These are phyloP conservation scores for Pleurotus pulmonarius DNA, from an alignment of 768 basidiomycete genomes.

Conservation along the genomic window DNA sequence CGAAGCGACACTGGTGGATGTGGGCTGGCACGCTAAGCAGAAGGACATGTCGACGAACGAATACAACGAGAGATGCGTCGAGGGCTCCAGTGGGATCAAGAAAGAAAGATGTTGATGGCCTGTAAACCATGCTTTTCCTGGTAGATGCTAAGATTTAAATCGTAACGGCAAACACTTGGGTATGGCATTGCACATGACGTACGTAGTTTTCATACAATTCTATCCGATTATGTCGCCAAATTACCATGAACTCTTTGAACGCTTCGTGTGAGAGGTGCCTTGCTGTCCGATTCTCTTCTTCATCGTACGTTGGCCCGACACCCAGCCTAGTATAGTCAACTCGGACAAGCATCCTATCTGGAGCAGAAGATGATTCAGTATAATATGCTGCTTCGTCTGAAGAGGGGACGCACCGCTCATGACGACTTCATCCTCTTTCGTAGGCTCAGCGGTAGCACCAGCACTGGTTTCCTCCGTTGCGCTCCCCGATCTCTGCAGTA, in stretches of 20 bases:
- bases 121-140: slow-evolving; percentile 61
- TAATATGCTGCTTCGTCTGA: slow-evolving; percentile 3
- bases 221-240: slow-evolving; percentile 72
- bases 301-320: slow-evolving; percentile 56
- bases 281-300: slow-evolving; percentile 60
- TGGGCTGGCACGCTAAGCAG: slow-evolving; percentile 65
- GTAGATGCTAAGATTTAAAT: slow-evolving; percentile 35
- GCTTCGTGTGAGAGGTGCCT: slow-evolving; percentile 58
- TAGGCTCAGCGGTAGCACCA: slow-evolving; percentile 40
- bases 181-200: slow-evolving; percentile 17
- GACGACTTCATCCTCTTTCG: slow-evolving; percentile 31
- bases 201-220: slow-evolving; percentile 89
- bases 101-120: slow-evolving; percentile 79
- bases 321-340: slow-evolving; percentile 62
- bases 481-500: slow-evolving; percentile 58
- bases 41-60: slow-evolving; percentile 86
- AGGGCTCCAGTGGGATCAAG: slow-evolving; percentile 65
- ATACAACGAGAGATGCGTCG: slow-evolving; percentile 77
- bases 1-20: slow-evolving; percentile 30
- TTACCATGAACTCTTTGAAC: slow-evolving; percentile 83
- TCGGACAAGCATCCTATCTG: slow-evolving; percentile 89
- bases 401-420: slow-evolving; percentile 59
- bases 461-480: slow-evolving; percentile 63
- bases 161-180: no score
- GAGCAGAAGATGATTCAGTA: slow-evolving; percentile 14